Evolutionary conservation across 2,329 filamentous ascomycete genomes (phyloP), one percentile per base, ranked within the genome.

Genomic region (Leptographium wingfieldii): DNA sequence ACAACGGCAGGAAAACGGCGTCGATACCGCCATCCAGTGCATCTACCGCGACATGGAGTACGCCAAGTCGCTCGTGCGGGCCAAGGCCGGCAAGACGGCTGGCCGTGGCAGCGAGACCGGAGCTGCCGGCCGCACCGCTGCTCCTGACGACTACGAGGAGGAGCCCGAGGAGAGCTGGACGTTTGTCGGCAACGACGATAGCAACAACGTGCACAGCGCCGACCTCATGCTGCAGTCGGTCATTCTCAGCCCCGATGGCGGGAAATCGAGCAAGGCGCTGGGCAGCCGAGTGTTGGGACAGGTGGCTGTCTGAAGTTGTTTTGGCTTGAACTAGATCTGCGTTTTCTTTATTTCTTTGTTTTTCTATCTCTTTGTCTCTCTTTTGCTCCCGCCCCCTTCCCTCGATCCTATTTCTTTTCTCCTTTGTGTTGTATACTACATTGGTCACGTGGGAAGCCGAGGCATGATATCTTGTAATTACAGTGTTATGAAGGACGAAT

Each of bases 1-100:
- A 2, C 19, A n/a, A n/a, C 40, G 19, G 61, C 63, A 95, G 87
- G 92, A 99, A 71, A 85, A 90, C 65, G 94, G 94, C 43, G 91
- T 96, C n/a, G 84, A 87, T 55, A 88, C 80, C 5, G 94, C 92
- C 6, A 94, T 97, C 63, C 89, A 96, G 71, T 88, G 85, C 62
- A 89, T 99, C 60, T 99, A 97, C 70, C 87, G 94, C 51, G 92
- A 97, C 70, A 80, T 97, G 60, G 94, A 97, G 69, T 96, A 96
- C 67, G 92, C 94, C 46, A 88, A 83, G 71, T 87, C 86, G 19
- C 77, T 97, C 53, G 87, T 96, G 70, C 88, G 87, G 71, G 82
- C 76, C 60, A 82, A 82, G 70, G 73, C 75, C 1, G 76, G 75
- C 63, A 82, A 81, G 71, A 76, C 60, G 70, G 68, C 22, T 3